phyloP scores from a whole-genome alignment of 2,329 filamentous ascomycete species.

The Trichoderma breve region DNA sequence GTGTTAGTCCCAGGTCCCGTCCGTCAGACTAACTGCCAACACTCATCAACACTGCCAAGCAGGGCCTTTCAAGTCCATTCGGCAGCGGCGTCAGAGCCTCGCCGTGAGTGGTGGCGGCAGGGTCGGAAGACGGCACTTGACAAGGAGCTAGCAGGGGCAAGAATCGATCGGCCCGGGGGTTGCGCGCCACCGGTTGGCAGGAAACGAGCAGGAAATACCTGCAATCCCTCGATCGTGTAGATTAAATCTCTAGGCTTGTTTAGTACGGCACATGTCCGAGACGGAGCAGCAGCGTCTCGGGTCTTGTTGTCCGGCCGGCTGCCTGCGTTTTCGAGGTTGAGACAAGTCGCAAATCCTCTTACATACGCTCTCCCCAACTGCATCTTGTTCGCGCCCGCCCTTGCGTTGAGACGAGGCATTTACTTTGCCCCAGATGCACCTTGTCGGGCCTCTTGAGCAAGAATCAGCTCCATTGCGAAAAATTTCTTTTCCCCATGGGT shows the following conservation, averaged over 20 bases:
- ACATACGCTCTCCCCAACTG: background rate
- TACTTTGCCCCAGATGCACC: background rate
- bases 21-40: background rate
- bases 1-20: conserved; percentile 4
- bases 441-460: background rate
- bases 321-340: background rate
- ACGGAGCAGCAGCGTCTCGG: background rate
- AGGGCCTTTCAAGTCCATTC: background rate
- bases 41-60: background rate
- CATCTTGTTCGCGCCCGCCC: background rate
- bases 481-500: background rate
- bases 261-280: background rate
- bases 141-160: conserved; percentile 11
- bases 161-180: conserved; percentile 11
- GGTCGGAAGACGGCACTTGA: conserved; percentile 18
- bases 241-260: background rate
- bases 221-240: conserved; percentile 13
- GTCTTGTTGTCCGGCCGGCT: background rate
- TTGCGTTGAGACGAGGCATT: conserved; percentile 8
- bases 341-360: background rate
- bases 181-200: background rate
- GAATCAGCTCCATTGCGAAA: background rate
- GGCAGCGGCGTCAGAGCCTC: conserved; percentile 16
- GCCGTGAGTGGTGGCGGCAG: conserved; percentile 15
- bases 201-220: background rate